Percentiles rank a stretch among this genome's conserved stretches.
These are phyloP conservation scores for Chaetoceros tenuissimus DNA, from an alignment of 108 stramenopile species.

Conservation along the genomic window DNA sequence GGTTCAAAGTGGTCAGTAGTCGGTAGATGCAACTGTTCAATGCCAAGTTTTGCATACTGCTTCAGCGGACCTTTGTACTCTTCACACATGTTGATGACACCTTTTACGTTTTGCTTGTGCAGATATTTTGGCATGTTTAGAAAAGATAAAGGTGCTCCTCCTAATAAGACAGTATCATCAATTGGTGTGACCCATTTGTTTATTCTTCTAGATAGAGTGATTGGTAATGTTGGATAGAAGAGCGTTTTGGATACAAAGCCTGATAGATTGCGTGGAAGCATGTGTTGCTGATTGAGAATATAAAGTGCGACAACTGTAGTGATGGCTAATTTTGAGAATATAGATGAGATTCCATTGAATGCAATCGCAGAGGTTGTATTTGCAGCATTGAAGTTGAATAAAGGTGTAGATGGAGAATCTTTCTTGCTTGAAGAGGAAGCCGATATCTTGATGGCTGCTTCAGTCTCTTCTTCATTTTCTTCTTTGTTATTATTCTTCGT, in stretches of 20 bases:
- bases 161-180: conserved; percentile 70
- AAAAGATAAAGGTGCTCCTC: conserved; percentile 74
- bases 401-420: not conserved
- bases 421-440: too few species aligned
- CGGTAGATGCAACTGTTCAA: conserved; percentile 58
- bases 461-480: too few species aligned
- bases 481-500: too few species aligned
- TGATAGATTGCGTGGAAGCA: conserved; percentile 52
- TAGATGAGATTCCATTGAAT: conserved; percentile 17
- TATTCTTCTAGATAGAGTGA: conserved; percentile 54
- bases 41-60: conserved; percentile 58
- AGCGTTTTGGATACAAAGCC: conserved; percentile 46
- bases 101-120: conserved; percentile 45
- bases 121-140: conserved; percentile 47
- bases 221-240: conserved; percentile 81
- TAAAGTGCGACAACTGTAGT: conserved; percentile 55
- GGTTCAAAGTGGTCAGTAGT: conserved; percentile 86
- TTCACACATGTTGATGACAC: conserved; percentile 80
- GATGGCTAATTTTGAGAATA: conserved; percentile 7
- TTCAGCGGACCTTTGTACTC: conserved; percentile 60
- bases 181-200: conserved; percentile 67
- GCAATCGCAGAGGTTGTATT: conserved; percentile 7
- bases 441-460: too few species aligned
- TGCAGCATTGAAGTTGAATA: not conserved
- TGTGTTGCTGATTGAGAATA: conserved; percentile 67